Evolutionary conservation across 2,329 filamentous ascomycete species (phyloP).

Genomic region (Trichoderma harzianum): DNA sequence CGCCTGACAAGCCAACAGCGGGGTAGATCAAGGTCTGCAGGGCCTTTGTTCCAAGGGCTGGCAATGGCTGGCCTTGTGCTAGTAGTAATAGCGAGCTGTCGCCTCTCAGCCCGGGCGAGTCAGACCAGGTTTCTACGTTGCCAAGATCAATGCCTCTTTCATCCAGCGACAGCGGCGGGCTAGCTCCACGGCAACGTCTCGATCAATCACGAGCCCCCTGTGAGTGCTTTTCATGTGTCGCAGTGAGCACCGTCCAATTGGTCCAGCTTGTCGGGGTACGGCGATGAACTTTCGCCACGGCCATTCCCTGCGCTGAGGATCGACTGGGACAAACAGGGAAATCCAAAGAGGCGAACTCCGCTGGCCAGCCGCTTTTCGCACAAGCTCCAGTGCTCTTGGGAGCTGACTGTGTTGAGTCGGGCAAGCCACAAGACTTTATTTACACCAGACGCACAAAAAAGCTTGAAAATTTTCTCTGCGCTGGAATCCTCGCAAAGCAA

Average conservation of each 20-base stretch:
- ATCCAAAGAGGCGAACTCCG: background rate
- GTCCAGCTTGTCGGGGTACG: background rate
- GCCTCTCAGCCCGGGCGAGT: background rate
- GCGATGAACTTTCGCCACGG: conserved; percentile 8
- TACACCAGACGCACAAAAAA: background rate
- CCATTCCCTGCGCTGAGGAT: background rate
- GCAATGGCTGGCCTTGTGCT: background rate
- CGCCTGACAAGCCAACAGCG: conserved; percentile 14
- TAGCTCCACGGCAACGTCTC: background rate
- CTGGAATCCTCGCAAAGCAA: background rate
- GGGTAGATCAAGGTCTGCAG: conserved; percentile 1
- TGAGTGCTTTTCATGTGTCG: conserved; percentile 1
- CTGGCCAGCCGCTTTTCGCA: background rate
- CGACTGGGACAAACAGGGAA: background rate
- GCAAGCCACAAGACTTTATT: conserved; percentile 4
- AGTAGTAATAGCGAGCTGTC: background rate
- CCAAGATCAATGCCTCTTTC: background rate
- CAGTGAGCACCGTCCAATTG: background rate
- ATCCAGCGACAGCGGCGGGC: background rate
- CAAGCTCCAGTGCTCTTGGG: background rate
- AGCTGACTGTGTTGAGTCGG: background rate
- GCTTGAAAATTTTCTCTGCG: background rate
- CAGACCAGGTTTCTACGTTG: background rate
- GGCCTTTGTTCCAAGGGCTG: background rate
- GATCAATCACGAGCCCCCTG: conserved; percentile 7